Evolutionary conservation across 495 filamentous ascomycete genomes (phyloP), one percentile per base, ranked within the genome.

Genomic region (Aspergillus mulundensis): DNA sequence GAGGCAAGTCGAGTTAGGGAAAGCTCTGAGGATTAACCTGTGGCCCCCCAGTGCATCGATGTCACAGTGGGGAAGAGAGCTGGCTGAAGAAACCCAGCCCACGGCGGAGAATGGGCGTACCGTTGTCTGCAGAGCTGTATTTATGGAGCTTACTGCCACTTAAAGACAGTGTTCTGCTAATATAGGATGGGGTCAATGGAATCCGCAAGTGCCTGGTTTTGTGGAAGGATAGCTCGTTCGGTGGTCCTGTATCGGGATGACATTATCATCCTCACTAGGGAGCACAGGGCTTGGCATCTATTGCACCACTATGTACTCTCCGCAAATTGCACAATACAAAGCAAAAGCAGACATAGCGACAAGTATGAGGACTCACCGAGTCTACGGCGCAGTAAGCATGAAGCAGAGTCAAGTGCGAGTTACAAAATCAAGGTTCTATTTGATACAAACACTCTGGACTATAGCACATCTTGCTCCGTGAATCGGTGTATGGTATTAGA

Each of bases 381-480:
- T 4, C 10, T 44, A 44, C 4, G 7, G 18, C 45, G 25, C 6
- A 47, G 14, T 18, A 32, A 40, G 5, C n/a, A 18, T 43, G 40
- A 19, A 41, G 15, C 7, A 16, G 16, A 21, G 1, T 53, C 24
- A 41, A 42, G 6, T 12, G 36, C 51, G 52, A 41, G 39, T 54
- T 60, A 56, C 51, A 61, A 25, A 50, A 50, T 57, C 32, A 40
- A 65, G 56, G 56, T 54, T 71, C 70, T 72, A 72, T 72, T 68
- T 60, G 67, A 61, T 72, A 74, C 71, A 74, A 62, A 53, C 60
- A 66, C 64, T 58, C 57, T 21, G 39, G 30, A 52, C 45, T 47
- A 61, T 59, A 54, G 24, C 53, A 52, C 38, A 48, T 38, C 34
- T 42, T 12, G 24, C 48, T 43, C 45, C 36, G 28, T 40, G 39